Base-by-base conservation (phyloP, 345 rosid species). In the Aethionema arabicum region DNA sequence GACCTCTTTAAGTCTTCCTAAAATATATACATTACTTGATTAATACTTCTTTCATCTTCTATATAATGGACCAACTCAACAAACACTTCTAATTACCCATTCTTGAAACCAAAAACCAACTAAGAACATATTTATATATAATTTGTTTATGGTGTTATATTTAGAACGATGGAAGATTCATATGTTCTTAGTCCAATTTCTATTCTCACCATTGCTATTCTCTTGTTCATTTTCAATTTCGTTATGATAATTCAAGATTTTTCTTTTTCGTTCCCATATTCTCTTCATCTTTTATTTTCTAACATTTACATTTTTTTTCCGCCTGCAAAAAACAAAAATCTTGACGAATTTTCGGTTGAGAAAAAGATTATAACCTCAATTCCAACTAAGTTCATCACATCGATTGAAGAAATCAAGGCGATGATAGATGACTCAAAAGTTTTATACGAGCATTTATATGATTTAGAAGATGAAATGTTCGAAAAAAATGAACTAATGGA, bases 401-500 rank as follows among this genome's bases (percentile, higher is more conserved):
- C 65, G 2, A 35, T 70, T 0, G 61, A 56, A 69, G 86, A 80
- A 45, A 59, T 77, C 56, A 77, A 64, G 30, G 44, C 30, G 32
- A 67, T 71, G 45, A 80, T 85, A 32, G 77, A 77, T 62, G 66
- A 58, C 15, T 35, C 67, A 2, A 66, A 63, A 56, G 74, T 41
- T 49, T 63, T 63, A 42, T 70, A 49, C 4, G 74, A 70, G 29
- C n/a, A 50, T n/a, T 63, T 70, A 12, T 59, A 65, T 12, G 61
- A 52, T 42, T 74, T 73, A 32, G 70, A 79, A 11, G 76, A 39
- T 0, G 52, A 30, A 6, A 51, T 83, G 73, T 66, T 85, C 40
- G 77, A 74, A 38, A 81, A 80, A 59, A 67, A 72, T 37, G 87
- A 77, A 36, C 74, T 77, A 2, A 77, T 50, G 74, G 35, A 78